Percentiles rank a stretch among this genome's conserved stretches.
Conservation (phyloP, 148 eudicot genomes). For the Rhododendron ovatum region DNA sequence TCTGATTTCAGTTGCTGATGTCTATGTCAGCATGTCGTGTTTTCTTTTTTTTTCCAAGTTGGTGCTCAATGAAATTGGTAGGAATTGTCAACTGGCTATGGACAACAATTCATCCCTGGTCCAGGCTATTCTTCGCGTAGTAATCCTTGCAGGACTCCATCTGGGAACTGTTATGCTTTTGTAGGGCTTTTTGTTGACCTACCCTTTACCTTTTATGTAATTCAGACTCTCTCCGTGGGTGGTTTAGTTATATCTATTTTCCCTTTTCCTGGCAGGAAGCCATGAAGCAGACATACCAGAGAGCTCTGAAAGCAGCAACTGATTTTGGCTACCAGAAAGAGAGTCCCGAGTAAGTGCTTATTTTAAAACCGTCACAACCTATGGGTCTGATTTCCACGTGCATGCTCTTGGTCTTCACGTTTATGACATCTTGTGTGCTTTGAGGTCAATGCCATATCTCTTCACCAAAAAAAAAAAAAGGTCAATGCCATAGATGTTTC, state of each 20-base stretch:
- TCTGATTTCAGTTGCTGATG: neutral
- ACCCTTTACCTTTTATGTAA: neutral
- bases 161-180: neutral
- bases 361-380: neutral
- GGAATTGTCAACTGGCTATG: neutral
- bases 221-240: neutral
- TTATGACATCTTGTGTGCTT: neutral
- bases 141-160: neutral
- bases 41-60: neutral
- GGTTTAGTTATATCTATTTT: neutral
- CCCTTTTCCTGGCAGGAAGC: slow-evolving; percentile 61
- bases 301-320: slow-evolving; percentile 77
- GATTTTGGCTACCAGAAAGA: slow-evolving; percentile 94
- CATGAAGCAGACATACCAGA: slow-evolving; percentile 91
- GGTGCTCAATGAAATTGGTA: neutral
- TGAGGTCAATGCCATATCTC: neutral
- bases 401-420: neutral
- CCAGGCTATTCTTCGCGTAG: neutral
- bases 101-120: neutral
- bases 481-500: neutral
- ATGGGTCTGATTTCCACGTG: neutral
- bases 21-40: neutral
- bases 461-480: too few relatives aligned
- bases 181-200: neutral
- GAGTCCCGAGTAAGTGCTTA: slow-evolving; percentile 81